Evolutionary conservation across 441 rosid species (phyloP).

Genomic region (Euphorbia corollata): DNA sequence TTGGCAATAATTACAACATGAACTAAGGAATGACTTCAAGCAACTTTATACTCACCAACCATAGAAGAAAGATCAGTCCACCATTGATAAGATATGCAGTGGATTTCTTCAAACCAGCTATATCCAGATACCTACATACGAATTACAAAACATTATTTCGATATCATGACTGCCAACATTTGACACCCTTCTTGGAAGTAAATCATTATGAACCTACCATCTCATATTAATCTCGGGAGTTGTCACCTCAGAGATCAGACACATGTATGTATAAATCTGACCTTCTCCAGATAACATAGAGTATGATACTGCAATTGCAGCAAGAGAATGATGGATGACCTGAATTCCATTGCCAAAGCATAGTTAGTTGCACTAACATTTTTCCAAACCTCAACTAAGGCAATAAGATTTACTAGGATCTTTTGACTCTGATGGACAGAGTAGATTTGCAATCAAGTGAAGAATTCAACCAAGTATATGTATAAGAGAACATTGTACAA

Average conservation of each 20-base stretch:
- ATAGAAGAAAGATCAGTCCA: conserved; percentile 42
- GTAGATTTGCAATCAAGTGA: background rate
- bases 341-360: conserved; percentile 14
- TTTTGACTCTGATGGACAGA: background rate
- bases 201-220: conserved; percentile 35
- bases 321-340: conserved; percentile 35
- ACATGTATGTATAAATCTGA: conserved; percentile 54
- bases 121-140: conserved; percentile 37
- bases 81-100: conserved; percentile 47
- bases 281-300: conserved; percentile 62
- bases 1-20: background rate
- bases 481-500: no score
- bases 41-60: conserved; percentile 38
- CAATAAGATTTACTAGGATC: background rate
- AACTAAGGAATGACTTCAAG: background rate
- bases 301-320: conserved; percentile 33
- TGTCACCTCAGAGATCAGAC: conserved; percentile 43
- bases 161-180: conserved; percentile 23
- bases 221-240: conserved; percentile 47
- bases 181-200: conserved; percentile 22
- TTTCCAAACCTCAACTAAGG: background rate
- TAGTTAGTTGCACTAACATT: conserved; percentile 14
- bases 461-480: background rate
- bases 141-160: conserved; percentile 10
- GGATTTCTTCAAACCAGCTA: conserved; percentile 49